These are phyloP conservation scores for Tetraselmis chui DNA, from an alignment of 139 green algal species.

Conservation along the genomic window DNA sequence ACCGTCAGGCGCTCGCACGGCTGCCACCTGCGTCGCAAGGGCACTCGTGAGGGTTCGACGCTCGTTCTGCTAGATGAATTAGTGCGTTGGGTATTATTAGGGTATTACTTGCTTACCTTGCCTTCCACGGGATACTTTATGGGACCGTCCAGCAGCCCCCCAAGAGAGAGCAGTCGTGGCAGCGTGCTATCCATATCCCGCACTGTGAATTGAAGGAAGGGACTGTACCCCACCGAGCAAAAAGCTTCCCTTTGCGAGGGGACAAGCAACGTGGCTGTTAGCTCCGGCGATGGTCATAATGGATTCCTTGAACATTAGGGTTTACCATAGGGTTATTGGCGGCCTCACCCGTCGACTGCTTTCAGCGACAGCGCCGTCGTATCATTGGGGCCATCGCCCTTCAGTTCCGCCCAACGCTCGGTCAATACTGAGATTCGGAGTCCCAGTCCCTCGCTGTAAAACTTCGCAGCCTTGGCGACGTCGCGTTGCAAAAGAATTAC, in stretches of 20 bases:
- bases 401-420: constrained; percentile 66
- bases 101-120: constrained; percentile 40
- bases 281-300: too few relatives aligned
- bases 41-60: too few relatives aligned
- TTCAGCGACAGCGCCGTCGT: constrained; percentile 39
- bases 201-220: constrained; percentile 62
- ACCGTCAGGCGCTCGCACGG: constrained; percentile 45
- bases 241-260: constrained; percentile 43
- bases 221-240: constrained; percentile 50
- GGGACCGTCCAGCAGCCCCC: constrained; percentile 56
- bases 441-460: constrained; percentile 65
- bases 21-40: constrained; percentile 35
- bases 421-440: constrained; percentile 50
- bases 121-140: constrained; percentile 56
- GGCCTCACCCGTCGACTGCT: constrained; percentile 34
- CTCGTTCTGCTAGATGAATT: too few relatives aligned
- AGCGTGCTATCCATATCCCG: constrained; percentile 59
- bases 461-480: constrained; percentile 50
- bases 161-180: constrained; percentile 43
- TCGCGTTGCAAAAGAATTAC: constrained; percentile 67
- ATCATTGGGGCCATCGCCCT: constrained; percentile 31
- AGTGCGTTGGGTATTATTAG: too few relatives aligned
- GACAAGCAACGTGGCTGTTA: too few relatives aligned
- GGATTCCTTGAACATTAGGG: too few relatives aligned
- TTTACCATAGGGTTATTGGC: too few relatives aligned